Conservation (phyloP, 1,284 basidiomycete genomes). For the Singerocomus inundabilis region DNA sequence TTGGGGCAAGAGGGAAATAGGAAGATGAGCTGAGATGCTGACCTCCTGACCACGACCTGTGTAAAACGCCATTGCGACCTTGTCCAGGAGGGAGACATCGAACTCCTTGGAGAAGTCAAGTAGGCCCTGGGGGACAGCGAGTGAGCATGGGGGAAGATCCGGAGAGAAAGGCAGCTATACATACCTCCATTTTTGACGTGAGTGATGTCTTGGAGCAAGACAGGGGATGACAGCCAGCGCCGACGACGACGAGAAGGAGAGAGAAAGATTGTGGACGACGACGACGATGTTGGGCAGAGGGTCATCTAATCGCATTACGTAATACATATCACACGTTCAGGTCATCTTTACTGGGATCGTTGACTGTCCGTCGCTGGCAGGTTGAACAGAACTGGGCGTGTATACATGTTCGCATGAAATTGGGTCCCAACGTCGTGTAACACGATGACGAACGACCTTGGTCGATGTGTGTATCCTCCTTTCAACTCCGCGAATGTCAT, state of each 20-base stretch:
- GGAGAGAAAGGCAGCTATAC: slow-evolving; percentile 3
- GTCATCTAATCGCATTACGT: slow-evolving; percentile 40
- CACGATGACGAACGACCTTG: slow-evolving; percentile 13
- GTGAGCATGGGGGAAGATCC: slow-evolving; percentile 29
- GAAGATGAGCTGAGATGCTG: slow-evolving; percentile 21
- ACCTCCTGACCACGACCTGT: slow-evolving; percentile 77
- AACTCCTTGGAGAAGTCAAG: slow-evolving; percentile 87
- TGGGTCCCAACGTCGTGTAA: slow-evolving; percentile 1
- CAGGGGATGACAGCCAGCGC: slow-evolving; percentile 2
- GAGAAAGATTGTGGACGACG: slow-evolving; percentile 25
- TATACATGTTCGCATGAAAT: not conserved
- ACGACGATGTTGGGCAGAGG: slow-evolving; percentile 43
- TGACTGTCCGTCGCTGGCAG: not conserved
- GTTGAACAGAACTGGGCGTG: not conserved
- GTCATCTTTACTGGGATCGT: not conserved
- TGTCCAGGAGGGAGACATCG: slow-evolving; percentile 83
- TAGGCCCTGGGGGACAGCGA: slow-evolving; percentile 54
- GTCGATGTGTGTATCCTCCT: not conserved
- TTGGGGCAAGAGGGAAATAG: slow-evolving; percentile 15
- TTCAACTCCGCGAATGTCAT: slow-evolving; percentile 28
- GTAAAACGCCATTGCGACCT: slow-evolving; percentile 83
- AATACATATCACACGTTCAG: slow-evolving; percentile 30
- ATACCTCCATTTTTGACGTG: slow-evolving; percentile 38
- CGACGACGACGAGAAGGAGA: slow-evolving; percentile 13
- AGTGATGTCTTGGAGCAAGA: slow-evolving; percentile 7